Percentiles rank a stretch among this genome's conserved stretches.
phyloP scores from a whole-genome alignment of 164 flowering plant species.

The Magnolia officinalis region DNA sequence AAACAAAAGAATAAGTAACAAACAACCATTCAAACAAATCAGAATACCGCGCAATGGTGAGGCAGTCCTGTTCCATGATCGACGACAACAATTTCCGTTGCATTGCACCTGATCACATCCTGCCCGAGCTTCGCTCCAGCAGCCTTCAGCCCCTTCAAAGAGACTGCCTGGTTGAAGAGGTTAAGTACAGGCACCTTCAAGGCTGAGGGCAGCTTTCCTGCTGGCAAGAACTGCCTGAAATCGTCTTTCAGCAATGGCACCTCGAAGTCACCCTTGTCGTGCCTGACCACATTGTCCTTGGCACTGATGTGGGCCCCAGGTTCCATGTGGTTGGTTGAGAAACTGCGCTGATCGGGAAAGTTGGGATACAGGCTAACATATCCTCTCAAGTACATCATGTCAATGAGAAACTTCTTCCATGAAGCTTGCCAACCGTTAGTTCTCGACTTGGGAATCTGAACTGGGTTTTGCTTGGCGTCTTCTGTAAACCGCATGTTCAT shows the following conservation, averaged over 20 bases:
- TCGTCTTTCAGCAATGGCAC: conserved; percentile 75
- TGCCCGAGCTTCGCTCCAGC: conserved; percentile 88
- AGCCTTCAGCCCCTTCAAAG: conserved; percentile 78
- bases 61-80: conserved; percentile 84
- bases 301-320: conserved; percentile 95
- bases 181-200: conserved; percentile 78
- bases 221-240: conserved; percentile 56
- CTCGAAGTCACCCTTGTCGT: conserved; percentile 74
- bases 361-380: conserved; percentile 90
- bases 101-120: conserved; percentile 70
- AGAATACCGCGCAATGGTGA: conserved; percentile 55
- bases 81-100: conserved; percentile 60
- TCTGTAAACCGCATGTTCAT: conserved; percentile 97
- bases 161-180: conserved; percentile 81
- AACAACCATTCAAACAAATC: conserved; percentile 21
- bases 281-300: conserved; percentile 70
- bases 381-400: conserved; percentile 96
- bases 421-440: conserved; percentile 99
- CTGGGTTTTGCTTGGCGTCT: conserved; percentile 83
- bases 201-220: conserved; percentile 77
- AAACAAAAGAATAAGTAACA: conserved; percentile 3
- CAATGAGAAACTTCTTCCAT: conserved; percentile 96
- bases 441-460: conserved; percentile 89
- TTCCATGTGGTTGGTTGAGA: conserved; percentile 98
- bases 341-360: conserved; percentile 87